Conservation (phyloP, 1,139 yeast genomes). For the Pichia sp. region DNA sequence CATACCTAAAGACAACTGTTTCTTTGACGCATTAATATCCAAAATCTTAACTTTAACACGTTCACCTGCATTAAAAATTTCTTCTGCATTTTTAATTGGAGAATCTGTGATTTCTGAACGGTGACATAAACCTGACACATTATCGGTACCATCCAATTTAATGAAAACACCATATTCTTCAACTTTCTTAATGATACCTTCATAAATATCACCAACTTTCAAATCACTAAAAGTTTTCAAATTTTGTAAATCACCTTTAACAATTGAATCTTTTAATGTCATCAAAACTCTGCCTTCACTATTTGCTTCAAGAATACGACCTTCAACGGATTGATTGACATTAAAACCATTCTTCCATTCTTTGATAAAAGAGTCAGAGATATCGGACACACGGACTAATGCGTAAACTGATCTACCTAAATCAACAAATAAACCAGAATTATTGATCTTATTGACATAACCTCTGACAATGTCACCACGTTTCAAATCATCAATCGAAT, state of each 20-base stretch:
- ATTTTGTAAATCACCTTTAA: conserved; percentile 57
- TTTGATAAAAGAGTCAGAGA: conserved; percentile 72
- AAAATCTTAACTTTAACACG: conserved; percentile 79
- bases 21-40: conserved; percentile 55
- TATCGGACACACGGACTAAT: conserved; percentile 72
- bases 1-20: conserved; percentile 81
- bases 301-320: conserved; percentile 61
- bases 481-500: conserved; percentile 47
- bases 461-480: conserved; percentile 75
- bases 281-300: conserved; percentile 61
- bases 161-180: conserved; percentile 92
- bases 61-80: conserved; percentile 81
- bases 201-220: conserved; percentile 60
- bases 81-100: conserved; percentile 41
- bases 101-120: conserved; percentile 77
- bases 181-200: conserved; percentile 73
- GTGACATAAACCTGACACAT: conserved; percentile 84
- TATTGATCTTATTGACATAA: conserved; percentile 66
- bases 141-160: conserved; percentile 64
- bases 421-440: conserved; percentile 74
- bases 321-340: conserved; percentile 67
- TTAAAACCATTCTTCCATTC: conserved; percentile 82
- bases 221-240: conserved; percentile 61
- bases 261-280: conserved; percentile 77
- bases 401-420: conserved; percentile 71